Evolutionary conservation across 2,329 filamentous ascomycete species (phyloP).

Genomic region (Dothideomycetes sp.): DNA sequence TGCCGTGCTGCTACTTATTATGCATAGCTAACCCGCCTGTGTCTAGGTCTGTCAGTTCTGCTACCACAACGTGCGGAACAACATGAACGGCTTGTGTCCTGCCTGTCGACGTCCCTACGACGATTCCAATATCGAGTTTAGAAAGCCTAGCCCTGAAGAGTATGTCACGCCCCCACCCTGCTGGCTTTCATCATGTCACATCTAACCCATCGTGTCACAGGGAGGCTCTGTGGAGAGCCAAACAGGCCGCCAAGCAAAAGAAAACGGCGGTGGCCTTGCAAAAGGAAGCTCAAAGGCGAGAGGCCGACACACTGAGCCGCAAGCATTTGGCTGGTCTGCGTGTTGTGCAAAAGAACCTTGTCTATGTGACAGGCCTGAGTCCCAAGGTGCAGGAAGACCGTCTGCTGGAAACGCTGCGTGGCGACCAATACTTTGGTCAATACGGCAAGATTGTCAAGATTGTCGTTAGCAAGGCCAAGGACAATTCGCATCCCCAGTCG

Average conservation of each 20-base stretch:
- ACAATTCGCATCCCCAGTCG: conserved; percentile 63
- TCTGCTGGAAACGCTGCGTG: conserved; percentile 79
- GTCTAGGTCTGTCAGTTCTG: conserved; percentile 95
- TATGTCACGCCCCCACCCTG: conserved; percentile 40
- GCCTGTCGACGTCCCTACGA: conserved; percentile 93
- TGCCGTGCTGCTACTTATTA: not conserved
- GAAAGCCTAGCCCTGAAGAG: conserved; percentile 91
- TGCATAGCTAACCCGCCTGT: not conserved
- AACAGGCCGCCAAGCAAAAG: conserved; percentile 73
- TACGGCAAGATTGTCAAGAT: conserved; percentile 99
- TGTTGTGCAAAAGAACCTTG: conserved; percentile 96
- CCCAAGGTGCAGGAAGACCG: conserved; percentile 89
- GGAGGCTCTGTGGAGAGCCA: conserved; percentile 53
- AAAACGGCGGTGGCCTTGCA: conserved; percentile 85
- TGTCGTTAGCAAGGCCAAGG: conserved; percentile 92
- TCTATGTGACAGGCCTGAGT: conserved; percentile 92
- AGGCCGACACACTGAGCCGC: conserved; percentile 88
- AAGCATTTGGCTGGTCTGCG: conserved; percentile 93
- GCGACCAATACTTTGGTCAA: conserved; percentile 91
- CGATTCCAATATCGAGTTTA: conserved; percentile 95
- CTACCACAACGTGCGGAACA: conserved; percentile 98
- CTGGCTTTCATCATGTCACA: not conserved
- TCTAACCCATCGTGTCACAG: conserved; percentile 7
- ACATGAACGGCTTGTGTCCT: conserved; percentile 95
- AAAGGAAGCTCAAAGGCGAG: conserved; percentile 91